phyloP scores from a whole-genome alignment of 2,329 filamentous ascomycete species.

The Aspergillus pseudoglaucus region DNA sequence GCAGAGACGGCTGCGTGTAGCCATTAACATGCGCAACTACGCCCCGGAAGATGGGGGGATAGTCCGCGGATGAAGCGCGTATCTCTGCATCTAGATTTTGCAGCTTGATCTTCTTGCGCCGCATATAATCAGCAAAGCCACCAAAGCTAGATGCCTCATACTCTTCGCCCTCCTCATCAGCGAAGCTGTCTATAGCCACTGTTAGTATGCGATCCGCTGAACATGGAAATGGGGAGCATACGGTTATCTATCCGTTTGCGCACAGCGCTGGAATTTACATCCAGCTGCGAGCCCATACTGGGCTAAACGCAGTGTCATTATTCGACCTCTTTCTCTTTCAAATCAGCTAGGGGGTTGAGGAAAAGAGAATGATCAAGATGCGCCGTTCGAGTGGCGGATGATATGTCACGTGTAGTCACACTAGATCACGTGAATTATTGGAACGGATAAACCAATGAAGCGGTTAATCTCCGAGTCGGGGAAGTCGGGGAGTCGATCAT shows the following conservation, averaged over 20 bases:
- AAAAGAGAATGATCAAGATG: too few species aligned
- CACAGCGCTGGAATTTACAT: slow-evolving; percentile 53
- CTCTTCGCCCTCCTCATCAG: slow-evolving; percentile 79
- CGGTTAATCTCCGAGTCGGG: too few species aligned
- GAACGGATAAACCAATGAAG: too few species aligned
- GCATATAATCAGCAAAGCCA: slow-evolving; percentile 85
- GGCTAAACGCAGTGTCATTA: slow-evolving; percentile 17
- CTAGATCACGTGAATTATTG: too few species aligned
- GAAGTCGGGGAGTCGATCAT: too few species aligned
- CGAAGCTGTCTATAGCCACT: slow-evolving; percentile 56
- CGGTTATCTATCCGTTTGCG: slow-evolving; percentile 59
- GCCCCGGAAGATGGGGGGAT: slow-evolving; percentile 81
- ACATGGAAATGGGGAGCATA: slow-evolving; percentile 17
- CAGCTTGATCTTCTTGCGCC: slow-evolving; percentile 92
- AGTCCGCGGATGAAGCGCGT: slow-evolving; percentile 60
- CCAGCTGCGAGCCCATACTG: slow-evolving; percentile 57
- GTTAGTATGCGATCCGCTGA: slow-evolving; percentile 1
- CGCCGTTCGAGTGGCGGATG: neutral
- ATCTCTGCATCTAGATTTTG: slow-evolving; percentile 87
- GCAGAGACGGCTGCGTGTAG: slow-evolving; percentile 89
- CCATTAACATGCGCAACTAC: slow-evolving; percentile 89
- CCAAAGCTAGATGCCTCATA: slow-evolving; percentile 83
- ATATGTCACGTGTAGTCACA: neutral
- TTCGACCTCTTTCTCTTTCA: slow-evolving; percentile 1
- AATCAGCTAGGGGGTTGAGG: neutral